Conservation (phyloP, 78 protist genomes). For the Blattamonas nauphoetae region DNA sequence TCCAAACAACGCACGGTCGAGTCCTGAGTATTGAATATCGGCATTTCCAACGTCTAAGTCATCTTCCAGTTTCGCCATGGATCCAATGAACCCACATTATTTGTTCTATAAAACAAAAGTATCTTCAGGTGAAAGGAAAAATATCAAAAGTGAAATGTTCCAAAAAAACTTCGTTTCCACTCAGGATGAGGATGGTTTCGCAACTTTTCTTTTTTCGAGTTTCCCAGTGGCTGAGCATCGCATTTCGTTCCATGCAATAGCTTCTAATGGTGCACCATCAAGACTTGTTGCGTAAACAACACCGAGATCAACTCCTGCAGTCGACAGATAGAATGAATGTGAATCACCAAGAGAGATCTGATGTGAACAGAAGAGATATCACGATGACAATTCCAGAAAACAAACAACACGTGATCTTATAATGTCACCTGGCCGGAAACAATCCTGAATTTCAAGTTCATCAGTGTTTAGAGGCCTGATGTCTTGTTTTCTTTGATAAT, state of each 20-base stretch:
- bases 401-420: not conserved
- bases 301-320: not conserved
- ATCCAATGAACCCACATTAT: no score
- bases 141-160: no score
- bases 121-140: no score
- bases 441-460: not conserved
- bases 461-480: not conserved
- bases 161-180: no score
- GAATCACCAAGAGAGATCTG: not conserved
- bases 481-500: not conserved
- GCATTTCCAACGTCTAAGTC: not conserved
- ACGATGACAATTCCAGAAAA: not conserved
- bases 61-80: no score
- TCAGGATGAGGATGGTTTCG: no score
- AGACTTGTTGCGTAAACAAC: not conserved
- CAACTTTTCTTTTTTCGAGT: not conserved
- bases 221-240: not conserved
- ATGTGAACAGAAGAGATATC: not conserved
- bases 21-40: not conserved
- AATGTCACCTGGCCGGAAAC: not conserved
- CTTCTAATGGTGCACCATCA: not conserved
- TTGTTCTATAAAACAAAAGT: no score
- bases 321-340: not conserved
- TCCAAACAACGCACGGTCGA: not conserved
- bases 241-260: not conserved